Conservation (phyloP, 1,284 basidiomycete genomes). For the Singerocomus inundabilis region DNA sequence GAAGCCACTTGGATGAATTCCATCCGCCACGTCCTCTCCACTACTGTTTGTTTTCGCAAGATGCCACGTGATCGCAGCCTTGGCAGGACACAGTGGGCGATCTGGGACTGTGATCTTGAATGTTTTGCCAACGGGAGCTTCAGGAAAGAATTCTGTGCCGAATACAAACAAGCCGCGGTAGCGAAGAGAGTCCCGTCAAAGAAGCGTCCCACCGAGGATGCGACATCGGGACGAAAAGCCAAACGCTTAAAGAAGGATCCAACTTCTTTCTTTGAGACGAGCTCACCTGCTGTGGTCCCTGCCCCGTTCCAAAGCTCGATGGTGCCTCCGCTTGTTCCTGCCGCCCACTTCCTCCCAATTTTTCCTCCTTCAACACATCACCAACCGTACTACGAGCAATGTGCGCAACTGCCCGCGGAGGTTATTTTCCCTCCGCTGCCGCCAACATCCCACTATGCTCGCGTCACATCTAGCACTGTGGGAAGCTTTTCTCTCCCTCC, state of each 20-base stretch:
- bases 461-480: conserved; percentile 19
- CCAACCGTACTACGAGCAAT: conserved; percentile 66
- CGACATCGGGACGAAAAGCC: conserved; percentile 37
- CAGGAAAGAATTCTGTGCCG: conserved; percentile 65
- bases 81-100: conserved; percentile 75
- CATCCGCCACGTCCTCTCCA: conserved; percentile 83
- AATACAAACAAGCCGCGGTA: conserved; percentile 45
- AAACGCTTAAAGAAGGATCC: conserved; percentile 49
- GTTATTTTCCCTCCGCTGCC: conserved; percentile 70
- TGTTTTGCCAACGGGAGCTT: conserved; percentile 72
- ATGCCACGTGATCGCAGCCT: conserved; percentile 62
- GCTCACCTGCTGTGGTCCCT: conserved; percentile 20
- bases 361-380: conserved; percentile 65
- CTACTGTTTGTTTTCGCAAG: conserved; percentile 77
- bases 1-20: conserved; percentile 97
- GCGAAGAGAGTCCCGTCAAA: conserved; percentile 38
- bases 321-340: conserved; percentile 35
- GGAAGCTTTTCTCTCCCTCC: conserved; percentile 24
- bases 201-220: conserved; percentile 40
- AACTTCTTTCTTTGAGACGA: conserved; percentile 26
- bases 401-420: conserved; percentile 50
- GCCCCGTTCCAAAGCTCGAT: conserved; percentile 14
- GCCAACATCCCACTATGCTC: conserved; percentile 46
- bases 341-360: conserved; percentile 45
- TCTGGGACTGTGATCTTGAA: conserved; percentile 68